Conservation (phyloP, 2,329 filamentous ascomycete species). For the Paraphoma chrysanthemicola region DNA sequence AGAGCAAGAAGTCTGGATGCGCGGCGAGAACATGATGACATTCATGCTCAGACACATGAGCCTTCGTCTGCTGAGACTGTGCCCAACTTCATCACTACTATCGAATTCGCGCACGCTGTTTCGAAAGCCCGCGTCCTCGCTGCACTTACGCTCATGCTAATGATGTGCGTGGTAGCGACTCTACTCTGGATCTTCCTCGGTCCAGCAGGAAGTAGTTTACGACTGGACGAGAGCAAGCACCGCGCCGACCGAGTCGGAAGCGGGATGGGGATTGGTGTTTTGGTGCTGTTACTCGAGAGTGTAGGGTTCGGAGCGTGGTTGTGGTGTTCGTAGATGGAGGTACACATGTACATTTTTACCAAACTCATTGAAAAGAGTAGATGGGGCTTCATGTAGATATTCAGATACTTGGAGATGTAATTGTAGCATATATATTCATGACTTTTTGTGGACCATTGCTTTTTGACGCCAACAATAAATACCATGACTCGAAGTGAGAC, state of each 20-base stretch:
- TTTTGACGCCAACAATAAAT: no score
- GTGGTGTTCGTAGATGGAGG: slow-evolving; percentile 7
- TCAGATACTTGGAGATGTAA: no score
- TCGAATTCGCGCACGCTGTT: slow-evolving; percentile 34
- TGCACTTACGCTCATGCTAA: slow-evolving; percentile 23
- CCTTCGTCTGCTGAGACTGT: neutral
- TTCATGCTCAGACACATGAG: no score
- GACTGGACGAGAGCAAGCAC: slow-evolving; percentile 6
- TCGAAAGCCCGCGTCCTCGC: slow-evolving; percentile 20
- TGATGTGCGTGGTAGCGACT: slow-evolving; percentile 17
- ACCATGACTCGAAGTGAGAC: no score
- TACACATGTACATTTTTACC: neutral
- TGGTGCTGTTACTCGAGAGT: slow-evolving; percentile 24
- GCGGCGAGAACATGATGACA: neutral
- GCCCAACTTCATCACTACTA: slow-evolving; percentile 20
- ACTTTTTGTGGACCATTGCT: no score
- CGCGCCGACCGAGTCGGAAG: slow-evolving; percentile 22
- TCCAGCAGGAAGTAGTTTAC: slow-evolving; percentile 13
- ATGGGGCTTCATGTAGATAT: no score
- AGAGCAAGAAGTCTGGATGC: slow-evolving; percentile 7
- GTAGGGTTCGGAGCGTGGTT: slow-evolving; percentile 19
- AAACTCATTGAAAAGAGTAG: no score
- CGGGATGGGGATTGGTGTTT: slow-evolving; percentile 26
- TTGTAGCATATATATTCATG: no score
- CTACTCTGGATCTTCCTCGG: slow-evolving; percentile 33